Evolutionary conservation across 192 early-diverging fungal genomes (phyloP), one percentile per base, ranked within the genome.

Genomic region (Coemansia sp.): DNA sequence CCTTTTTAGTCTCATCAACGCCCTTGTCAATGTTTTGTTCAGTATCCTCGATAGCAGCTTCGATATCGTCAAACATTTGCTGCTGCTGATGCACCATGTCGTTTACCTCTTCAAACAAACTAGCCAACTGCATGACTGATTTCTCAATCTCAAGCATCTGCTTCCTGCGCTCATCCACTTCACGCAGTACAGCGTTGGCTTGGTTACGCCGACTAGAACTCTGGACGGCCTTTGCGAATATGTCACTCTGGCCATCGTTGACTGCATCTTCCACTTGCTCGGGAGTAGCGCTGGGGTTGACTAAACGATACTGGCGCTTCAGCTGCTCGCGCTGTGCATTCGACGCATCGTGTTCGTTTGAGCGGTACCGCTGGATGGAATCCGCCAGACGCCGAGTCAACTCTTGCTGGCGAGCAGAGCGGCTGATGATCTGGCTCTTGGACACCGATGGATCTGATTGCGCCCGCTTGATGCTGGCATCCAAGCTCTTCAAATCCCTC

Each of bases 61-160:
- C 54, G 19, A 62, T 62, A 35, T 53, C 49, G 30, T 70, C 55
- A 5, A 70, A 40, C 20, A 47, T 39, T 23, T 56, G 48, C 60
- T 70, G 58, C 47, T 61, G 67, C 46, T 33, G 38, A 28, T 65
- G 14, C 47, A 65, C 34, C 53, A 65, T 56, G 15, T 34, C 49
- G 11, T 33, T 43, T 18, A 65, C 32, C 10, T 55, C 53, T 17
- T 22, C 18, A 37, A 65, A 65, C 47, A 65, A 34, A 13, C 49
- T 28, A 8, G 46, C 54, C 10, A 65, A 48, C 49, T 65, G 47
- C 27, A 34, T 23, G n/a, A 53, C 38, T 15, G 54, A 50, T 50
- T 65, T 27, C 35, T 65, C 62, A 26, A 65, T 50, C 24, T 55
- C 37, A n/a, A 33, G 29, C 14, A 65, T 57, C 10, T 65, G 54